phyloP scores from a whole-genome alignment of 1,284 basidiomycete species.

The Apiotrichum siamense region DNA sequence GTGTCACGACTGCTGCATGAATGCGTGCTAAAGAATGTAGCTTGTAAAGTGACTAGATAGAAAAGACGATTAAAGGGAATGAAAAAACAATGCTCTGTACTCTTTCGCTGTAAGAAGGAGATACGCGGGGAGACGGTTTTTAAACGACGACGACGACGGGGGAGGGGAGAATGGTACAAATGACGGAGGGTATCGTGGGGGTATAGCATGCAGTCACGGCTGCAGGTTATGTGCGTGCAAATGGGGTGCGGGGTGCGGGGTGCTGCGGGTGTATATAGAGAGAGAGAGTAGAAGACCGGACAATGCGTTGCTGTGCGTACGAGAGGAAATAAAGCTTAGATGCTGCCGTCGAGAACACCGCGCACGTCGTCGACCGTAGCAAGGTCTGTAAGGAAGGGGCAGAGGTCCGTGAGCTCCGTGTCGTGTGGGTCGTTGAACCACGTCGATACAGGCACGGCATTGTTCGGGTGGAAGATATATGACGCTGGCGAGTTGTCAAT shows the following conservation, averaged over 20 bases:
- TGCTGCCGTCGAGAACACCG: constrained; percentile 67
- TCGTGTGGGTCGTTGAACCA: constrained; percentile 99
- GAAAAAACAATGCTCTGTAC: neutral
- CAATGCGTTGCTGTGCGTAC: neutral
- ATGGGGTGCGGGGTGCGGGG: neutral
- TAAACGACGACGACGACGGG: neutral
- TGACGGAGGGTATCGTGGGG: too few species aligned
- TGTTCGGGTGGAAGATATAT: constrained; percentile 97
- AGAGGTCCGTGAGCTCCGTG: constrained; percentile 90
- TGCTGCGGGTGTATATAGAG: neutral
- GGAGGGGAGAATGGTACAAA: constrained; percentile 1
- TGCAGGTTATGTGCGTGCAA: neutral
- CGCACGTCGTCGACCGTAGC: constrained; percentile 81
- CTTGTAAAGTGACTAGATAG: constrained; percentile 5
- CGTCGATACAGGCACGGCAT: constrained; percentile 95
- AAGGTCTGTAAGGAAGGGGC: constrained; percentile 87
- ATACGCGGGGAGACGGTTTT: neutral
- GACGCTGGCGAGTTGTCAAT: constrained; percentile 98
- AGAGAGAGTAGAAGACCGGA: neutral
- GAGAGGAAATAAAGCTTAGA: constrained; percentile 16
- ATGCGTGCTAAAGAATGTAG: constrained; percentile 6
- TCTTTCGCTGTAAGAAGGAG: neutral
- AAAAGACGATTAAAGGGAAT: constrained; percentile 1
- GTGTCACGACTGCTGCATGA: constrained; percentile 1
- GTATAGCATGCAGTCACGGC: too few species aligned